Evolutionary conservation across 2,329 filamentous ascomycete species (phyloP).

Genomic region (Ophiostoma piceae): DNA sequence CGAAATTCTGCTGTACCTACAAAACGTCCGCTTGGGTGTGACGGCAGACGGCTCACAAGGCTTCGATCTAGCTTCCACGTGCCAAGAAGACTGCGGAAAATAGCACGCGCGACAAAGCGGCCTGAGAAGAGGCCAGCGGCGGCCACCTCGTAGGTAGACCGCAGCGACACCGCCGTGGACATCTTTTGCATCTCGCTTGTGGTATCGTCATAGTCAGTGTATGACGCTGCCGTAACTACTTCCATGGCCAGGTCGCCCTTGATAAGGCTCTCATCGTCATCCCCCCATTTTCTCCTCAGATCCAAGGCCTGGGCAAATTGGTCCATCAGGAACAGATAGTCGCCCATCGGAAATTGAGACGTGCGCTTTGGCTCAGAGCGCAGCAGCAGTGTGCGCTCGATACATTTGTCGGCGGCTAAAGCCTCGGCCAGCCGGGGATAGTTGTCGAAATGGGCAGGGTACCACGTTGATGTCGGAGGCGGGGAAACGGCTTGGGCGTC

Average conservation of each 20-base stretch:
- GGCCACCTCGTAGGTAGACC: conserved; percentile 42
- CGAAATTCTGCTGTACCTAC: conserved; percentile 61
- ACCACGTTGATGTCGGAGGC: conserved; percentile 25
- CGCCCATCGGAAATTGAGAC: conserved; percentile 77
- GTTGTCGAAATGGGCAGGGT: conserved; percentile 22
- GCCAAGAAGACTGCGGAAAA: conserved; percentile 67
- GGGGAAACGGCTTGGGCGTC: conserved; percentile 33
- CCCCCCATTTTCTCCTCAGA: conserved; percentile 37
- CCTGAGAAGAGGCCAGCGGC: conserved; percentile 40
- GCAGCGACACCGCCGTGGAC: conserved; percentile 36
- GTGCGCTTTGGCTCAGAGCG: conserved; percentile 44
- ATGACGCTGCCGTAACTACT: conserved; percentile 52
- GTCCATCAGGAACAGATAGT: conserved; percentile 72
- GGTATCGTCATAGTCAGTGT: conserved; percentile 33
- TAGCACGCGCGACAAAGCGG: conserved; percentile 57
- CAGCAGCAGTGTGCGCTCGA: conserved; percentile 46
- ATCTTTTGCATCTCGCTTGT: conserved; percentile 9
- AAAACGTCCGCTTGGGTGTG: conserved; percentile 60
- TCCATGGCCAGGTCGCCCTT: conserved; percentile 45
- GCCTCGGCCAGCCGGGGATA: conserved; percentile 37
- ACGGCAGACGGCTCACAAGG: conserved; percentile 49
- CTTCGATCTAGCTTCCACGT: conserved; percentile 59
- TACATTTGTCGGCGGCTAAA: conserved; percentile 41
- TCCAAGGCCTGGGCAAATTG: conserved; percentile 58
- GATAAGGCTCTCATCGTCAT: conserved; percentile 29